Evolutionary conservation across 768 basidiomycete species (phyloP), one percentile per base, ranked within the genome.

Genomic region (Suillus paluster): DNA sequence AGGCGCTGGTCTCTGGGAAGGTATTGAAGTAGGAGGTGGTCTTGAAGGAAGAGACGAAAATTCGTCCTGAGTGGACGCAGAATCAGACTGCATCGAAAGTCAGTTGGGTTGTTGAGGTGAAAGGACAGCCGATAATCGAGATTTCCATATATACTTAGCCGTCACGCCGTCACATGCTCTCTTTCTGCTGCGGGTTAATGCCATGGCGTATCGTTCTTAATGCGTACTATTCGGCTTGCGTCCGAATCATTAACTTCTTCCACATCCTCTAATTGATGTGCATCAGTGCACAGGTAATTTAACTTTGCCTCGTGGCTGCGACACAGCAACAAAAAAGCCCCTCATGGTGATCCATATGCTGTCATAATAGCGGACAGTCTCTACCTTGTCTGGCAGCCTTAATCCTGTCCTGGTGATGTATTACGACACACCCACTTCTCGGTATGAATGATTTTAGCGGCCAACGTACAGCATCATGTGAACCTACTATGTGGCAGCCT

Each of bases 81-180:
- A 30, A 27, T 59, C 61, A n/a, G 67, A 66, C 45, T 75, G 68
- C 74, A 72, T 73, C 36, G 30, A 61, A 48, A 33, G 42, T 49
- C 25, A 41, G 25, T 30, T 58, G 54, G 64, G 60, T 57, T 27
- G 67, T 39, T 64, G 73, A 68, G 65, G 54, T 55, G 54, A 25
- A 61, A 50, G 34, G 59, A 58, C 50, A 34, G 6, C 64, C 59
- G 73, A 74, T 74, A 74, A 74, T 74, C 73, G 70, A 69, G 66
- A 74, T 75, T 70, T 54, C 74, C 73, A 74, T 74, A 74, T 73
- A 73, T 73, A 73, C 63, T 65, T 63, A 46, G 45, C 44, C 56
- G 70, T 70, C 66, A 68, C 66, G 56, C 58, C 30, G 69, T 71
- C 70, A 70, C 62, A 21, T 19, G 33, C 11, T n/a, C 30, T 52